phyloP scores from a whole-genome alignment of 192 early-diverging fungal genomes.

The Mycoemilia scoparia region DNA sequence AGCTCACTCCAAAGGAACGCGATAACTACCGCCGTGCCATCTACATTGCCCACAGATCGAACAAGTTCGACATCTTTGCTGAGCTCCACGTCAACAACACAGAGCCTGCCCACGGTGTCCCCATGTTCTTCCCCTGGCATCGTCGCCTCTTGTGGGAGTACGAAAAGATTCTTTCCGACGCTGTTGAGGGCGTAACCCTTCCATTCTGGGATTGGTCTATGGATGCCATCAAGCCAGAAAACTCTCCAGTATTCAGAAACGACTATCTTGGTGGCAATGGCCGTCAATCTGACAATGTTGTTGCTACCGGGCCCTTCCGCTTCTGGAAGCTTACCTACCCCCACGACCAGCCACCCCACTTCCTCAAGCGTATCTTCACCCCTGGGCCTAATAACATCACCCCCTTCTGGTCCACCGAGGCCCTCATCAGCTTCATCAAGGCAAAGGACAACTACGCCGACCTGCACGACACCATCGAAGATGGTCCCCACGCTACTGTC shows the following conservation, averaged over 20 bases:
- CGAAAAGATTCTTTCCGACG: background rate
- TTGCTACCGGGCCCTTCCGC: background rate
- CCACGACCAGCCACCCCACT: slow-evolving; percentile 3
- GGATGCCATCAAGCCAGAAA: background rate
- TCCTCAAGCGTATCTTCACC: background rate
- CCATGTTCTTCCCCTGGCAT: slow-evolving; percentile 3
- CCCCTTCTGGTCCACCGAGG: background rate
- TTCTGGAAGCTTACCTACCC: background rate
- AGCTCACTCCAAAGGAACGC: slow-evolving; percentile 1
- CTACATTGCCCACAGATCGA: background rate
- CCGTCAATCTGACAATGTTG: background rate
- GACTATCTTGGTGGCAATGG: slow-evolving; percentile 2
- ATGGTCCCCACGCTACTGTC: slow-evolving; percentile 1
- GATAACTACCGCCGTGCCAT: background rate
- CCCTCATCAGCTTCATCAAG: background rate
- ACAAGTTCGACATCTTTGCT: background rate
- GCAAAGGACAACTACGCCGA: background rate
- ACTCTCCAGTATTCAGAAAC: background rate
- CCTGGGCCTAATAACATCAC: background rate
- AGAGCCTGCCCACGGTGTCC: background rate
- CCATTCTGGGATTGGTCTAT: slow-evolving; percentile 7
- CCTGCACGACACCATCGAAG: slow-evolving; percentile 1
- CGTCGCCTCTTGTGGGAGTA: background rate
- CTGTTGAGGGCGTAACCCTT: background rate
- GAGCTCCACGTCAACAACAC: background rate